Percentiles rank a stretch among this genome's conserved stretches.
Conservation (phyloP, 495 filamentous ascomycete species). For the Cryomyces minteri region DNA sequence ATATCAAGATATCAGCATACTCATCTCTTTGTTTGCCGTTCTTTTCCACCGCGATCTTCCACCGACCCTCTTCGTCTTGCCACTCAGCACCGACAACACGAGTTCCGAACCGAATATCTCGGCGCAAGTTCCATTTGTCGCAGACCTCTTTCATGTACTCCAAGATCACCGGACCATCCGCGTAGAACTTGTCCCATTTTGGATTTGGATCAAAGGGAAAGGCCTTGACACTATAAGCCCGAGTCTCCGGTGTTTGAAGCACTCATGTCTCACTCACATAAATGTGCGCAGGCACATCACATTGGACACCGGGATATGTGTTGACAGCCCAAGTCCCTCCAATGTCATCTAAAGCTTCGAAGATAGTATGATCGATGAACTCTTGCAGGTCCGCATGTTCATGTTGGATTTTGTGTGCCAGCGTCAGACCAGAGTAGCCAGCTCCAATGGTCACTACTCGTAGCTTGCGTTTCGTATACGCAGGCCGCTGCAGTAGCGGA, state of each 20-base stretch:
- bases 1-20: constrained; percentile 14
- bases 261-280: constrained; percentile 3
- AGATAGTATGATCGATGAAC: too few species aligned
- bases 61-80: constrained; percentile 10
- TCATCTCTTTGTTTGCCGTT: constrained; percentile 4
- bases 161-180: constrained; percentile 16
- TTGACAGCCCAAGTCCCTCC: too few species aligned
- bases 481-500: too few species aligned
- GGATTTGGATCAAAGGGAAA: constrained; percentile 18
- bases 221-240: constrained; percentile 3
- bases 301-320: constrained; percentile 12
- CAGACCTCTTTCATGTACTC: constrained; percentile 14
- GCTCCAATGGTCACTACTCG: too few species aligned
- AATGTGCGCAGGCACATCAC: constrained; percentile 17
- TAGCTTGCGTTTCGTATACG: too few species aligned
- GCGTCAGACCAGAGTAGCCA: too few species aligned
- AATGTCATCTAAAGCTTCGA: too few species aligned
- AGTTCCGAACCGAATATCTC: constrained; percentile 13
- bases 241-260: not conserved
- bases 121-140: constrained; percentile 4
- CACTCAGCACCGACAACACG: constrained; percentile 12
- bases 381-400: too few species aligned
- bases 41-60: constrained; percentile 6
- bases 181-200: constrained; percentile 18
- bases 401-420: too few species aligned